Evolutionary conservation across 345 rosid genomes (phyloP).

Genomic region (Rubroshorea leprosula): DNA sequence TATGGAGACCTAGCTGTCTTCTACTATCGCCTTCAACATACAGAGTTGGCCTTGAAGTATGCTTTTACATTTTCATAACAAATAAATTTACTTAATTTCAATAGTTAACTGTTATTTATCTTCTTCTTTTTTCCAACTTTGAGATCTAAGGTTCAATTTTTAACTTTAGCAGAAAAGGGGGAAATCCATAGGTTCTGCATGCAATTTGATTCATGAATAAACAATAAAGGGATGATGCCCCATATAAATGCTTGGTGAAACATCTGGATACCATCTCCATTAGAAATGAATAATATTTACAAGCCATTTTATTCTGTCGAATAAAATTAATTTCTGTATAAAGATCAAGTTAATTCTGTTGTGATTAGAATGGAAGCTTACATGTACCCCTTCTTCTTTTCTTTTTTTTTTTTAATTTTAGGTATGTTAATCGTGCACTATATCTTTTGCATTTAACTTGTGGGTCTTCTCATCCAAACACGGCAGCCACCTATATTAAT

Average conservation of each 20-base stretch:
- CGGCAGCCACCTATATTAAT: conserved; percentile 95
- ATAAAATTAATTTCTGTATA: background rate
- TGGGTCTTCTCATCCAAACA: conserved; percentile 94
- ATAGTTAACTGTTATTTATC: background rate
- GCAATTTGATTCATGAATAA: too few species aligned
- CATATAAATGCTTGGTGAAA: background rate
- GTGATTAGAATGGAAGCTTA: background rate
- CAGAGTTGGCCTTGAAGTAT: conserved; percentile 92
- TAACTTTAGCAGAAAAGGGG: background rate
- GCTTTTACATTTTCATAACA: conserved; percentile 29
- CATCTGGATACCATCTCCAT: background rate
- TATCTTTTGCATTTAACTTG: conserved; percentile 91
- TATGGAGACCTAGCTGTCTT: conserved; percentile 97
- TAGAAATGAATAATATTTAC: background rate
- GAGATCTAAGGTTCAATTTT: background rate
- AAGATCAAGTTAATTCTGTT: too few species aligned
- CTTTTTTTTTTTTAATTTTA: too few species aligned
- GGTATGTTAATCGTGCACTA: conserved; percentile 93
- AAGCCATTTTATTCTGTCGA: background rate
- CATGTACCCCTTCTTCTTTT: conserved; percentile 17
- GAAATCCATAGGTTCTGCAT: background rate
- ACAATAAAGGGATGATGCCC: background rate
- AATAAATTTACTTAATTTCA: conserved; percentile 1
- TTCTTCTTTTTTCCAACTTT: conserved; percentile 2
- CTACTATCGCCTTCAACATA: conserved; percentile 97